Percentiles rank a stretch among this genome's conserved stretches.
Conservation (phyloP, 179 eudicot genomes). For the Nepenthes alata region DNA sequence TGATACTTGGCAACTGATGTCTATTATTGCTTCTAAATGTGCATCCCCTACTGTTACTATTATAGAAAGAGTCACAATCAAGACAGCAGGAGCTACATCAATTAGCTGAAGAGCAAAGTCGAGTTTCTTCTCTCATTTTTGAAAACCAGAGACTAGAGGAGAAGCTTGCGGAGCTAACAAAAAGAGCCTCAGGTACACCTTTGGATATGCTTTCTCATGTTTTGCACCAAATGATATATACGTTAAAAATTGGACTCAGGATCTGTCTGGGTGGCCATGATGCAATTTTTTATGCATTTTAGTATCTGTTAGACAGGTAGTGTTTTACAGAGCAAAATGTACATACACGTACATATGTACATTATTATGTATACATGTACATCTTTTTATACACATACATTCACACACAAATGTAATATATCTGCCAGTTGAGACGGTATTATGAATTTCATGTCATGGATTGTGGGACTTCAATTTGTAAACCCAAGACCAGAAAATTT, state of each 20-base stretch:
- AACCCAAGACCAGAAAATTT: too few species aligned
- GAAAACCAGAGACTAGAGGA: constrained; percentile 73
- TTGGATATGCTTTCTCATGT: neutral
- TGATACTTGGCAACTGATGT: constrained; percentile 1
- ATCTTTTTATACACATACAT: too few species aligned
- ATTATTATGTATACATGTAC: too few species aligned
- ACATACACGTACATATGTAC: too few species aligned
- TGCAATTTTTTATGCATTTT: too few species aligned
- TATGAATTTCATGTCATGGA: too few species aligned
- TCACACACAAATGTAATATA: too few species aligned
- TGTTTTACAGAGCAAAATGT: too few species aligned
- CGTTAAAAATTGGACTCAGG: neutral
- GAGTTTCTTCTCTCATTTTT: constrained; percentile 40
- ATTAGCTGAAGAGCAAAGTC: constrained; percentile 57
- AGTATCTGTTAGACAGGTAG: too few species aligned
- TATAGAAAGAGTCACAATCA: constrained; percentile 61
- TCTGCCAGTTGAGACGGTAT: too few species aligned
- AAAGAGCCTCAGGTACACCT: constrained; percentile 47
- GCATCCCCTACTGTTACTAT: constrained; percentile 5
- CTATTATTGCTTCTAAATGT: constrained; percentile 4
- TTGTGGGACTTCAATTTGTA: too few species aligned
- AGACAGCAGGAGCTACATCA: constrained; percentile 73
- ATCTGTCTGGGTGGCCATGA: neutral
- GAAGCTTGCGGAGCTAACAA: constrained; percentile 44
- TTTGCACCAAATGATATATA: too few species aligned